Evolutionary conservation across 208 protist genomes (phyloP).

Genomic region (Leishmania tarentolae): DNA sequence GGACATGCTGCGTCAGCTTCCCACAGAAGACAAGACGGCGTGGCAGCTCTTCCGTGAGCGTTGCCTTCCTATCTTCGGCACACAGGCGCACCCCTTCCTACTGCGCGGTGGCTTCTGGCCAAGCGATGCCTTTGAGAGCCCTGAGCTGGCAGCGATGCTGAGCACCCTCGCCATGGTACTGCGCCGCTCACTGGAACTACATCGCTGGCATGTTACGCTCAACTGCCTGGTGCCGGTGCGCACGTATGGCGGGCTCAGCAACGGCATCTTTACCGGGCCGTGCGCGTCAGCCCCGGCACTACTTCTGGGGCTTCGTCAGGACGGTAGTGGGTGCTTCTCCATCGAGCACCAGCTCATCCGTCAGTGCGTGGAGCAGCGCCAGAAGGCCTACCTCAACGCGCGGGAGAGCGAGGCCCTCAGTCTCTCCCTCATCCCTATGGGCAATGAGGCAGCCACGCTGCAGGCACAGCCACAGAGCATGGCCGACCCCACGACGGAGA

Average conservation of each 20-base stretch:
- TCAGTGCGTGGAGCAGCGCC: conserved; percentile 36
- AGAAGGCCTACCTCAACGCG: conserved; percentile 12
- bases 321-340: conserved; percentile 51
- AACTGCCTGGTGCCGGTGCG: conserved; percentile 81
- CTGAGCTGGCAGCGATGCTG: conserved; percentile 71
- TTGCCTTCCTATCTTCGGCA: conserved; percentile 79
- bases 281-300: conserved; percentile 62
- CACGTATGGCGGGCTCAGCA: conserved; percentile 81
- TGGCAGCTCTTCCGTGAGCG: conserved; percentile 90
- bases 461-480: conserved; percentile 11
- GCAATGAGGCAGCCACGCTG: background rate
- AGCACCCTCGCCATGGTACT: conserved; percentile 77
- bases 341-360: conserved; percentile 41
- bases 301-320: conserved; percentile 61
- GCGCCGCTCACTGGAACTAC: conserved; percentile 78
- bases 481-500: conserved; percentile 19
- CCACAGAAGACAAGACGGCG: conserved; percentile 83
- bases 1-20: conserved; percentile 61
- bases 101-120: conserved; percentile 91
- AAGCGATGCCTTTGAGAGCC: conserved; percentile 81
- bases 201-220: conserved; percentile 87
- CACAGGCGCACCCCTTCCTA: conserved; percentile 77
- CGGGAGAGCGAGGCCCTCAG: background rate
- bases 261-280: conserved; percentile 83
- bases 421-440: background rate